Conservation (phyloP, 164 flowering plant species). For the Echeveria elegans region DNA sequence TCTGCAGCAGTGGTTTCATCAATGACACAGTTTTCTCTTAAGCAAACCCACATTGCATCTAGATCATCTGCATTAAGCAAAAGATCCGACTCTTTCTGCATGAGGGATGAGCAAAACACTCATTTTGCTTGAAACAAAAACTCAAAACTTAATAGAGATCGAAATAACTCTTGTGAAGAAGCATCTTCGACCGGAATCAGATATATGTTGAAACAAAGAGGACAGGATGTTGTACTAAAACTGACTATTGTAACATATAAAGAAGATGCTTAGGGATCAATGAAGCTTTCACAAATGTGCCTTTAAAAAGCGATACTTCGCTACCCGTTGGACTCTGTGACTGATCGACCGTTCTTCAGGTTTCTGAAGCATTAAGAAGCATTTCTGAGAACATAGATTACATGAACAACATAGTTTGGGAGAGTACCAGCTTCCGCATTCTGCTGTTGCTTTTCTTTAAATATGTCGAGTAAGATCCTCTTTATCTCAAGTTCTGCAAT, state of each 20-base stretch:
- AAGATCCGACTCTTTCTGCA: constrained; percentile 94
- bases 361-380: constrained; percentile 38
- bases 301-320: constrained; percentile 82
- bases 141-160: not conserved
- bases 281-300: constrained; percentile 18
- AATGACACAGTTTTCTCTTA: constrained; percentile 92
- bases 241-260: not conserved
- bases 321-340: constrained; percentile 82
- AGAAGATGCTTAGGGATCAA: constrained; percentile 7
- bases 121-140: not conserved
- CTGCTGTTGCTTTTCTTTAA: constrained; percentile 88
- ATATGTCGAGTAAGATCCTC: constrained; percentile 84
- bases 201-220: too few relatives aligned
- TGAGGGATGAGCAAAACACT: constrained; percentile 3
- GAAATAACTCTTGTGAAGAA: too few relatives aligned
- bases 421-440: constrained; percentile 82
- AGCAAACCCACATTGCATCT: constrained; percentile 97
- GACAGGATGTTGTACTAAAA: too few relatives aligned
- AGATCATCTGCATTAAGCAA: constrained; percentile 91
- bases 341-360: constrained; percentile 97
- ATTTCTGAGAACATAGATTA: too few relatives aligned
- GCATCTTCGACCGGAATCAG: too few relatives aligned
- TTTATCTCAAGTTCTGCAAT: constrained; percentile 90
- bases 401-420: too few relatives aligned
- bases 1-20: constrained; percentile 98